phyloP scores from a whole-genome alignment of 2,329 filamentous ascomycete species.

The Grosmannia huntii region DNA sequence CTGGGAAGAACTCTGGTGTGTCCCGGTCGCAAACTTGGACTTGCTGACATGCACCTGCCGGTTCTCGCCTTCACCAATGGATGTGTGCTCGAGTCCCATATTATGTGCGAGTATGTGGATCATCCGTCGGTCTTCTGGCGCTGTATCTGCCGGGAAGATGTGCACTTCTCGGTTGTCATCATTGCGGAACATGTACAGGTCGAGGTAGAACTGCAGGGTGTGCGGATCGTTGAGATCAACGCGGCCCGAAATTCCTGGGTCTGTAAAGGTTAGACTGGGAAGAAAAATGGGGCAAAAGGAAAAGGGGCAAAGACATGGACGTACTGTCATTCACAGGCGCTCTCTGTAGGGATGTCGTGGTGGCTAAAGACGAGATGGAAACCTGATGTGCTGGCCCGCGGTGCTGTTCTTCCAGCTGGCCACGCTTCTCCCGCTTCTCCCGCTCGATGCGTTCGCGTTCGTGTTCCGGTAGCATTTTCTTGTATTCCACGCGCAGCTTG shows the following conservation, averaged over 20 bases:
- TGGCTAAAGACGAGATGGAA: constrained; percentile 63
- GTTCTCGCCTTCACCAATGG: constrained; percentile 75
- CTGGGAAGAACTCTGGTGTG: constrained; percentile 34
- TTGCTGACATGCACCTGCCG: constrained; percentile 87
- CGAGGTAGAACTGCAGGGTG: constrained; percentile 78
- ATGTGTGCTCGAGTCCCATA: constrained; percentile 83
- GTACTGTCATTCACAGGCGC: constrained; percentile 1
- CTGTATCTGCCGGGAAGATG: constrained; percentile 69
- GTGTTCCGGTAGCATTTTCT: constrained; percentile 95
- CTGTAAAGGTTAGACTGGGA: constrained; percentile 7
- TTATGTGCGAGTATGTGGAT: constrained; percentile 93
- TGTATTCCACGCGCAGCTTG: constrained; percentile 94
- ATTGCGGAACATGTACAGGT: constrained; percentile 79
- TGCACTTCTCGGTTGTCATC: constrained; percentile 57
- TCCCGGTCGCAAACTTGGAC: constrained; percentile 28
- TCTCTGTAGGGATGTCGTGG: constrained; percentile 7
- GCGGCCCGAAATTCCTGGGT: constrained; percentile 31
- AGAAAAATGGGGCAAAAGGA: not conserved
- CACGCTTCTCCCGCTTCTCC: constrained; percentile 90
- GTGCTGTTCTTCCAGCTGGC: constrained; percentile 95
- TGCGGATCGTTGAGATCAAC: constrained; percentile 86
- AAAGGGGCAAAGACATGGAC: not conserved
- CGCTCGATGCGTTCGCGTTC: constrained; percentile 93
- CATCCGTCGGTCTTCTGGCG: constrained; percentile 73
- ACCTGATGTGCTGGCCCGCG: constrained; percentile 73